Evolutionary conservation across 352 stramenopile species (phyloP).

Genomic region (Pythium angustatum): DNA sequence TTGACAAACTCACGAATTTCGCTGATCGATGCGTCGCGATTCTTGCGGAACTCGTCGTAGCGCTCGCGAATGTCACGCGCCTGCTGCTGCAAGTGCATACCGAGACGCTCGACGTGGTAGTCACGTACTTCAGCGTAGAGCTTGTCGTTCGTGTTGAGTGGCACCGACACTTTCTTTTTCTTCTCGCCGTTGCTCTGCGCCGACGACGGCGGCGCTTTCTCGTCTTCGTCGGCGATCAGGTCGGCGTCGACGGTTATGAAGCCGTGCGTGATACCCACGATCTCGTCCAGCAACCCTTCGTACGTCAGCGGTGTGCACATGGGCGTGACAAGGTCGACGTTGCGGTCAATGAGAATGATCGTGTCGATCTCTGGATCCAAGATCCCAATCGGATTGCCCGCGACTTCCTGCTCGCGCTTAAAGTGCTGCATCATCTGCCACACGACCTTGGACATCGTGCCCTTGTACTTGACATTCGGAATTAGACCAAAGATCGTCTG

Average conservation of each 20-base stretch:
- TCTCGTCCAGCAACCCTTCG: slow-evolving; percentile 96
- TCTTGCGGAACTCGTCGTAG: slow-evolving; percentile 95
- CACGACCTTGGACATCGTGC: slow-evolving; percentile 89
- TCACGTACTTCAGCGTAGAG: slow-evolving; percentile 96
- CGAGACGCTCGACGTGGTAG: slow-evolving; percentile 96
- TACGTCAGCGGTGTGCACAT: slow-evolving; percentile 97
- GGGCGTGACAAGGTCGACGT: slow-evolving; percentile 94
- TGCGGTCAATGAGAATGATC: slow-evolving; percentile 94
- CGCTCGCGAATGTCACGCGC: slow-evolving; percentile 93
- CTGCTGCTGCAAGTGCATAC: slow-evolving; percentile 95
- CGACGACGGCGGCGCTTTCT: slow-evolving; percentile 22
- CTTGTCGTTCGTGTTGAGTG: slow-evolving; percentile 95
- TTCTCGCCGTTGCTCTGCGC: slow-evolving; percentile 38
- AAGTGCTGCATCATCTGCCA: slow-evolving; percentile 92
- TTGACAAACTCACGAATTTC: slow-evolving; percentile 99
- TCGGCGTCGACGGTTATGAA: slow-evolving; percentile 81
- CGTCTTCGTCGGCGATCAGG: slow-evolving; percentile 74
- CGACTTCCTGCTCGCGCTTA: slow-evolving; percentile 89
- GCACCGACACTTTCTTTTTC: slow-evolving; percentile 88
- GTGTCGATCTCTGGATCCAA: slow-evolving; percentile 92
- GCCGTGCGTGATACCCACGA: slow-evolving; percentile 94
- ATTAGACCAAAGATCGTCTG: slow-evolving; percentile 93
- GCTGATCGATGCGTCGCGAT: slow-evolving; percentile 95
- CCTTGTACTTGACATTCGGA: slow-evolving; percentile 94
- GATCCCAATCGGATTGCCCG: slow-evolving; percentile 72